Base-by-base conservation (phyloP, 768 basidiomycete species). In the Cystofilobasidium bisporidii region DNA sequence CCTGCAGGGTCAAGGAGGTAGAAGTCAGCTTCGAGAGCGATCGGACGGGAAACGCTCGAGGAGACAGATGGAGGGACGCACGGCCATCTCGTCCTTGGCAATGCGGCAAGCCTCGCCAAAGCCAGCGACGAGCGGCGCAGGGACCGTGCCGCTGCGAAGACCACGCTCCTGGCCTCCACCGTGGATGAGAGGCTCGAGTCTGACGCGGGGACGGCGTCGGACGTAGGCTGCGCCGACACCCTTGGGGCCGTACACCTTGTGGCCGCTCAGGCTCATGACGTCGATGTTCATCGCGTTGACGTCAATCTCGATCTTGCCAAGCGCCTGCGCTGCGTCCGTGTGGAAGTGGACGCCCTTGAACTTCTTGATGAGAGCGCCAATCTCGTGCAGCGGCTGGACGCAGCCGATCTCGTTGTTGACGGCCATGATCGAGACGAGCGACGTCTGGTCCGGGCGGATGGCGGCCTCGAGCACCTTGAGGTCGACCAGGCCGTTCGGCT, bases 321-420 rank as follows among this genome's bases (percentile, higher is more conserved):
- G 85, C 5, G 92, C 94, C 76, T 99, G 96, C 0, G 96, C 96
- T 32, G 90, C 94, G 76, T 99, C 96, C 24, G 96, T 93, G 79
- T 99, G 96, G 82, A 99, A 86, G 78, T 90, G 87, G 22, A 94
- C 83, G 18, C 91, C 91, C 69, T 88, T 86, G 75, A 94, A 86
- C 78, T 89, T 88, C 38, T 88, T 76, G 41, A 94, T 82, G 28
- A 56, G 26, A 2, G 84, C 83, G 36, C 94, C 94, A 65, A 99
- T 99, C 76, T 97, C 91, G 75, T 89, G 87, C 71, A 98, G 82
- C 2, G 96, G 96, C 75, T 98, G 96, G 64, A 99, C 96, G 71
- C 97, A 93, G 28, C 96, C 96, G 5, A 92, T 98, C 79, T 99
- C 96, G 78, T 99, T 99, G 81, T 99, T 99, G 68, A 99, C 96